Evolutionary conservation across 2,329 filamentous ascomycete species (phyloP).

Genomic region (Fusarium dlaminii): DNA sequence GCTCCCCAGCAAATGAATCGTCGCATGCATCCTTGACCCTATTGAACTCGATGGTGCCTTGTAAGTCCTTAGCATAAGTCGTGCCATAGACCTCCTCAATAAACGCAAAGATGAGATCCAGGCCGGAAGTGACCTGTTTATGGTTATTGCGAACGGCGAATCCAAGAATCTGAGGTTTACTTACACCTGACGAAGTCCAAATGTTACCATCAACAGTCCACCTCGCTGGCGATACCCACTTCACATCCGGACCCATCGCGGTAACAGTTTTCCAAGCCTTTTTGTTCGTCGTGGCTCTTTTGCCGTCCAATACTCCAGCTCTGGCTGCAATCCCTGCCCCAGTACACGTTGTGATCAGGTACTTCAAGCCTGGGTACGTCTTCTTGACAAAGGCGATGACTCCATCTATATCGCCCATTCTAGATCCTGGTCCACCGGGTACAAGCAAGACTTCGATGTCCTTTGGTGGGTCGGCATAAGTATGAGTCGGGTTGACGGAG

Average conservation of each 20-base stretch:
- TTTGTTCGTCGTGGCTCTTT: constrained; percentile 71
- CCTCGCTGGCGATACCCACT: constrained; percentile 65
- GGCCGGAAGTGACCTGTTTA: background rate
- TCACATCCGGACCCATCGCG: constrained; percentile 53
- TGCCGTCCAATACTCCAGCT: constrained; percentile 64
- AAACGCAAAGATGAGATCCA: background rate
- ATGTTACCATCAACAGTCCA: constrained; percentile 70
- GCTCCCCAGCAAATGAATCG: background rate
- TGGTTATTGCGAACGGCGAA: background rate
- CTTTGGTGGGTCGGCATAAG: background rate
- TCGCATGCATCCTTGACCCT: background rate
- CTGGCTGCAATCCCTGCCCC: background rate
- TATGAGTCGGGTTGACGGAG: background rate
- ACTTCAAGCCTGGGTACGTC: background rate
- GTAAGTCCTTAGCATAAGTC: background rate
- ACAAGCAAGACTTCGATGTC: background rate
- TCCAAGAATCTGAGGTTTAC: background rate
- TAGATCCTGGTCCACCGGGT: background rate
- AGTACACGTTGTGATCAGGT: background rate
- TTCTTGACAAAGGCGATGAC: background rate
- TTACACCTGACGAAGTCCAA: constrained; percentile 69
- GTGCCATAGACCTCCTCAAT: background rate
- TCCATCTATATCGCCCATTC: background rate
- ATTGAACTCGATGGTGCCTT: background rate
- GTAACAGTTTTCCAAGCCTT: constrained; percentile 48